phyloP scores from a whole-genome alignment of 148 eudicot genomes.

The Cornus suecica region DNA sequence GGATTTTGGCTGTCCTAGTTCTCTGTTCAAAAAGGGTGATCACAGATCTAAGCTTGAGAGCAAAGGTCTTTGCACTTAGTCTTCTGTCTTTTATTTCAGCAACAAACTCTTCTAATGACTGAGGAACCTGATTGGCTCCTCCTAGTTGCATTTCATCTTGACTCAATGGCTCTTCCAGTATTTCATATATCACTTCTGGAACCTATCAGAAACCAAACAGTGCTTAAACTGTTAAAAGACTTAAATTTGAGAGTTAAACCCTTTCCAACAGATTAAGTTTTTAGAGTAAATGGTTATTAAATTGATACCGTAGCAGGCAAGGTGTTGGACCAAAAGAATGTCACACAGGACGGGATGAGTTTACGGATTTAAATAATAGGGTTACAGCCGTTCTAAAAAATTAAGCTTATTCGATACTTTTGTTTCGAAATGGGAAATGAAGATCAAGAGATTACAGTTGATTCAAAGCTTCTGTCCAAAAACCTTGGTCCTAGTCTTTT shows the following conservation, averaged over 20 bases:
- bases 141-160: conserved; percentile 34
- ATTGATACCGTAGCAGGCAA: no score
- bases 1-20: conserved; percentile 87
- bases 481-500: conserved; percentile 70
- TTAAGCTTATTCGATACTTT: no score
- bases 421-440: neutral
- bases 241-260: no score
- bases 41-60: conserved; percentile 76
- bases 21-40: conserved; percentile 69
- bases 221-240: no score
- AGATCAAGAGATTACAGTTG: conserved; percentile 43
- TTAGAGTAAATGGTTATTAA: no score
- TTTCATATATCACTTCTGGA: conserved; percentile 81
- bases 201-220: conserved; percentile 39
- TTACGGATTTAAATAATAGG: no score
- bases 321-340: no score
- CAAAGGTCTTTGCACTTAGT: conserved; percentile 77
- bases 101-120: conserved; percentile 62
- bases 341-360: no score
- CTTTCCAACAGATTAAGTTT: no score
- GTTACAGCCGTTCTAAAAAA: no score
- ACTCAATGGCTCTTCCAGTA: conserved; percentile 59
- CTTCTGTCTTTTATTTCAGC: conserved; percentile 53
- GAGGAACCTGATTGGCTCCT: conserved; percentile 44
- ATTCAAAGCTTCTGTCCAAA: conserved; percentile 44